Base-by-base conservation (phyloP, 2,329 filamentous ascomycete species). In the Tolypocladium paradoxum region DNA sequence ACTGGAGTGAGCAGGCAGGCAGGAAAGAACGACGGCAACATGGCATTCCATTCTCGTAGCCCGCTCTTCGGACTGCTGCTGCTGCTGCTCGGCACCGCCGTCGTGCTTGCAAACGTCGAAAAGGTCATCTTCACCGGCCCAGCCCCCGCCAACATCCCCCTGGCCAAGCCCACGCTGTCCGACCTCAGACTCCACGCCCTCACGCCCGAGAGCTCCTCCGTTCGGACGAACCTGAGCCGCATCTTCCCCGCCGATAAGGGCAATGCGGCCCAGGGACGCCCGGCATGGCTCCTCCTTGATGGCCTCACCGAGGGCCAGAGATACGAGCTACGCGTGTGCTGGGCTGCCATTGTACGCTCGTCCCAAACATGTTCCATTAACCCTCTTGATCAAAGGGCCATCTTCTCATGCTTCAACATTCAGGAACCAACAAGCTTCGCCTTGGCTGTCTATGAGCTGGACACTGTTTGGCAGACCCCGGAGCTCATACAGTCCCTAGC, bases 301-400 rank as follows among this genome's bases (percentile, higher is more conserved):
- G 73, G 77, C 35, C 75, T 99, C 52, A 76, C 71, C n/a, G 78
- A 82, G 36, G 81, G 82, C 12, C 85, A 86, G 63, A 81, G 90
- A 59, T 96, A 97, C 75, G 93, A 99, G 74, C 79, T 95, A 49
- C 84, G 93, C 52, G 77, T 96, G 55, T 97, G 92, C 72, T 99
- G 92, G 91, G 78, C 90, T 55, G 93, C 93, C 40, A 93, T 86
- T 56, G 92, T 96, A 78, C 70, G 87, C 77, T 34, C 45, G 18
- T 20, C 43, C 27, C 27, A 31, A 20, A 20, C 6, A 20, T 47
- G 27, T 7, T 4, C 24, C 16, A n/a, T 27, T 12, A 8, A n/a
- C 4, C n/a, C 18, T n/a, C 2, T 31, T 47, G 9, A 31, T 31
- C 3, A 2, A 2, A 20, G 18, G 8, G 9, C 4, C 43, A 29